These are phyloP conservation scores for Neopestalotiopsis clavispora DNA, from an alignment of 2,329 filamentous ascomycete genomes.

Conservation along the genomic window DNA sequence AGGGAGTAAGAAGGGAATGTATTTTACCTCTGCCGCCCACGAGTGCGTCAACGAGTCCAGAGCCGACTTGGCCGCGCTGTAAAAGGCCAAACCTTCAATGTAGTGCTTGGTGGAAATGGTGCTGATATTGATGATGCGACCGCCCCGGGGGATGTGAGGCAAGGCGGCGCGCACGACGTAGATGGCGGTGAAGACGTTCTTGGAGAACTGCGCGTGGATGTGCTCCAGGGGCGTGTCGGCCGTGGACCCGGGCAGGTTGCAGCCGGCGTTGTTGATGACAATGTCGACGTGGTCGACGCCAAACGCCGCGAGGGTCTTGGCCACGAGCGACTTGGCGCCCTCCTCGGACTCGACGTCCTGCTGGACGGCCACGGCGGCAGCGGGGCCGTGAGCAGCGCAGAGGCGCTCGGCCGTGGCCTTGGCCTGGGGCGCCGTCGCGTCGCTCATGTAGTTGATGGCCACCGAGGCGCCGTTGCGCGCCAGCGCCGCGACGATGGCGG, in stretches of 20 bases:
- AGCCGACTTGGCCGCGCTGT: slow-evolving; percentile 25
- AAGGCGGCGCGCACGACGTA: slow-evolving; percentile 33
- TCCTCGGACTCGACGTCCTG: slow-evolving; percentile 23
- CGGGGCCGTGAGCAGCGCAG: slow-evolving; percentile 17
- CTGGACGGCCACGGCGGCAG: slow-evolving; percentile 25
- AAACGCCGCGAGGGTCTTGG: slow-evolving; percentile 28
- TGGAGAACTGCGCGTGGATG: slow-evolving; percentile 28
- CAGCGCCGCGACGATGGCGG: slow-evolving; percentile 33
- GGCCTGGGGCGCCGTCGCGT: slow-evolving; percentile 20
- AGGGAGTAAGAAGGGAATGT: not conserved
- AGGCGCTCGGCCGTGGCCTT: slow-evolving; percentile 23
- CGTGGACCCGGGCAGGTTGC: slow-evolving; percentile 15
- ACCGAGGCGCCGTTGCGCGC: slow-evolving; percentile 29
- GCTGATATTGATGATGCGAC: slow-evolving; percentile 41
- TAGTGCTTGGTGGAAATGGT: slow-evolving; percentile 32
- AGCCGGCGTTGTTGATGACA: slow-evolving; percentile 33
- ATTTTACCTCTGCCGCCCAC: slow-evolving; percentile 23
- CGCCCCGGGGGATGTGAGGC: slow-evolving; percentile 36
- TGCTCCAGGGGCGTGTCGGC: slow-evolving; percentile 26
- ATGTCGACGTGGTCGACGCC: slow-evolving; percentile 32
- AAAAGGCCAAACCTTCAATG: slow-evolving; percentile 17
- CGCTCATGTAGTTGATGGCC: slow-evolving; percentile 28
- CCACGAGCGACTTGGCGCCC: slow-evolving; percentile 25
- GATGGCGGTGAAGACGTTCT: slow-evolving; percentile 33
- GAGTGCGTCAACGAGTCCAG: slow-evolving; percentile 22